Percentiles rank a stretch among this genome's conserved stretches.
Conservation (phyloP, 2,329 filamentous ascomycete genomes). For the Lasiodiplodia theobromae region DNA sequence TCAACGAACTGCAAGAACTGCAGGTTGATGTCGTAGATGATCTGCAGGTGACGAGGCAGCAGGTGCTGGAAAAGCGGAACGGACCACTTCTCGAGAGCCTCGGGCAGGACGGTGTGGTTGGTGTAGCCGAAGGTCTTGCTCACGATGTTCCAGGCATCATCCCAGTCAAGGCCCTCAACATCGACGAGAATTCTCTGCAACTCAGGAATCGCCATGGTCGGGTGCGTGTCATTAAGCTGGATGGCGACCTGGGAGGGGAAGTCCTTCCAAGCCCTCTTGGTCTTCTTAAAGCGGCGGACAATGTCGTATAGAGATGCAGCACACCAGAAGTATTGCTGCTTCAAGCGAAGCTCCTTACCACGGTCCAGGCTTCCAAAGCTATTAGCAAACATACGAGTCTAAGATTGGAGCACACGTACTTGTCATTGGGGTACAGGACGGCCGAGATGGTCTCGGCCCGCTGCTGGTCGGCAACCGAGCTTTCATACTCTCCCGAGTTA, state of each 20-base stretch:
- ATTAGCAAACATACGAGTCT: conserved; percentile 1
- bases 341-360: conserved; percentile 95
- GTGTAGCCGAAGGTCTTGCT: conserved; percentile 85
- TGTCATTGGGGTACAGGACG: conserved; percentile 97
- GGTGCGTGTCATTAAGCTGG: conserved; percentile 97
- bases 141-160: conserved; percentile 81
- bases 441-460: conserved; percentile 98
- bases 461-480: conserved; percentile 97
- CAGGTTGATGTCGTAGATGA: conserved; percentile 98
- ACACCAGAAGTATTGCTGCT: conserved; percentile 99
- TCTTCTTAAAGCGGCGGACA: conserved; percentile 97
- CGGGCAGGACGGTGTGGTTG: conserved; percentile 96
- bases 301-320: conserved; percentile 96
- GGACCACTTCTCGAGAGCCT: conserved; percentile 98
- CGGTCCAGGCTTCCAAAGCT: conserved; percentile 68
- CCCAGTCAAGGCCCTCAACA: conserved; percentile 89
- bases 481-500: conserved; percentile 97
- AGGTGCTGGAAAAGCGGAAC: conserved; percentile 91
- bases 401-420: conserved; percentile 48
- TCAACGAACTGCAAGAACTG: conserved; percentile 92
- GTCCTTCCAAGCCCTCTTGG: conserved; percentile 86
- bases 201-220: conserved; percentile 94
- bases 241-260: conserved; percentile 97
- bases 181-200: conserved; percentile 92
- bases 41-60: conserved; percentile 90